Conservation (phyloP, 768 basidiomycete species). For the Xerocomellus intermedius region DNA sequence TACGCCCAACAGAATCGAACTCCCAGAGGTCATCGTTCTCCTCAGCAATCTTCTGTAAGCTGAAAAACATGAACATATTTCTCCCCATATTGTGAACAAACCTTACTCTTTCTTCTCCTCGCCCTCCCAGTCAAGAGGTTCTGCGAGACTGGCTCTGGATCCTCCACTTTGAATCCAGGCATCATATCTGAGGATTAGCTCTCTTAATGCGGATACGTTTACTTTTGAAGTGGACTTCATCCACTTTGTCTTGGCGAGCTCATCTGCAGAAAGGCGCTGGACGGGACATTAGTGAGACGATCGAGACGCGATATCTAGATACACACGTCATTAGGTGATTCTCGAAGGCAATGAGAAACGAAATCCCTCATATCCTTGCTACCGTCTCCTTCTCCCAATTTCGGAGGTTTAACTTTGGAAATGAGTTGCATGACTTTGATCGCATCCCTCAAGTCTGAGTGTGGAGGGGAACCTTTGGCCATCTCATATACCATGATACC, state of each 20-base stretch:
- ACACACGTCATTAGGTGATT: conserved; percentile 74
- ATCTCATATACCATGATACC: conserved; percentile 97
- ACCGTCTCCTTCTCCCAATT: conserved; percentile 73
- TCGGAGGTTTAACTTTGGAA: conserved; percentile 78
- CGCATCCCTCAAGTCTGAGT: conserved; percentile 79
- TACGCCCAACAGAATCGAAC: conserved; percentile 67
- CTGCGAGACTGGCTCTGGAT: conserved; percentile 74
- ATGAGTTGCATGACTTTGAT: conserved; percentile 89
- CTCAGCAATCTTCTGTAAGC: conserved; percentile 20
- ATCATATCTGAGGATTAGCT: conserved; percentile 78
- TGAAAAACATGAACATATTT: conserved; percentile 10
- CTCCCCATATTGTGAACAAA: background rate
- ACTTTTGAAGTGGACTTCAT: conserved; percentile 74
- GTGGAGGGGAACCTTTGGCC: conserved; percentile 93
- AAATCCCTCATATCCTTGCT: conserved; percentile 89
- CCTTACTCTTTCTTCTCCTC: conserved; percentile 57
- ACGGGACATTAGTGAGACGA: conserved; percentile 6
- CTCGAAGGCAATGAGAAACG: conserved; percentile 75
- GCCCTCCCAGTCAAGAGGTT: conserved; percentile 68
- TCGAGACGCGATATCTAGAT: background rate
- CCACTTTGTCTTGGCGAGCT: conserved; percentile 86
- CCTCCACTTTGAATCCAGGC: conserved; percentile 67
- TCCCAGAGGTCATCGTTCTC: conserved; percentile 58
- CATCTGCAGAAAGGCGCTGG: conserved; percentile 87
- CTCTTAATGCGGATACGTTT: conserved; percentile 67